Base-by-base conservation (phyloP, 2,329 filamentous ascomycete genomes). In the Hansfordia pulvinata region DNA sequence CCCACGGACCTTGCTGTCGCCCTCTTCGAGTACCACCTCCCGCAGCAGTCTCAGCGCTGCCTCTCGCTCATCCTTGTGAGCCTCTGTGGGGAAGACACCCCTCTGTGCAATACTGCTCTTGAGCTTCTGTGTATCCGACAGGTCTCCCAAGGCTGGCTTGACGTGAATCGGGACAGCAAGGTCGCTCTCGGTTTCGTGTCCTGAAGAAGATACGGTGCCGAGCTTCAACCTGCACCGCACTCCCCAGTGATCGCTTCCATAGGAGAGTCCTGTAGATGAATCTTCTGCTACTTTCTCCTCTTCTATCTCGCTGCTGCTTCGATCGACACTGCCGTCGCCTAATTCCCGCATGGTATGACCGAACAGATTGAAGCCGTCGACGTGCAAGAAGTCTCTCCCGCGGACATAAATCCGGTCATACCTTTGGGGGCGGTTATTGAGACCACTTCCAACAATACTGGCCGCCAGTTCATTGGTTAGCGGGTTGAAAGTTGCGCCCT, bases 401-500 rank as follows among this genome's bases (percentile, higher is more conserved):
- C 58, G 64, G 18, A 72, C 46, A 3, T 77, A 46, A 23, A 80
- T 71, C 18, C 74, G 59, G 38, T 79, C 73, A 33, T 78, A 79
- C 25, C 76, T 52, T 39, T 79, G 74, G 2, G 75, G 72, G 12
- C 69, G 56, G 35, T 61, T 62, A 25, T 67, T 58, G 24, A 54
- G 46, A 2, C 59, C 58, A 23, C 42, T 52, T 3, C 54, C 55
- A 2, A 64, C 59, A 4, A 60, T 60, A 8, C 56, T 51, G 2
- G 62, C 58, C 3, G 74, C 72, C 9, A 76, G 52, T 1, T 47
- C 43, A 37, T 80, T 80, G 5, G 49, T 48, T 2, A 49, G 48
- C 1, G 73, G 73, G 38, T 79, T 64, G 41, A 75, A 79, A 0
- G 75, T 80, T 4, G 71, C 69, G 2, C 72, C 74, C 33, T 70